Conservation (phyloP, 331 rosid genomes). For the Dryas integrifolia region DNA sequence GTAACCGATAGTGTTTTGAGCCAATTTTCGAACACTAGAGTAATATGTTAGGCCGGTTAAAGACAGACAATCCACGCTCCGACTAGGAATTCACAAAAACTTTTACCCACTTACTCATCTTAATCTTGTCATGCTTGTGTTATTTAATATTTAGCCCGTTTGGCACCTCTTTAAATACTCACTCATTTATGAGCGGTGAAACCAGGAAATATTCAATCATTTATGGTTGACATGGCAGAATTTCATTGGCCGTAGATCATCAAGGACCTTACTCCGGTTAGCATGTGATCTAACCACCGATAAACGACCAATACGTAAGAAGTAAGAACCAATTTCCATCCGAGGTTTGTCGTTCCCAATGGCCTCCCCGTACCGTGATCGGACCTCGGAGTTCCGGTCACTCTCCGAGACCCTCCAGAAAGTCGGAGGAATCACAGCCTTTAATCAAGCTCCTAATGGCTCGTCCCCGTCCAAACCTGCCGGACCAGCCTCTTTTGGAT, state of each 20-base stretch:
- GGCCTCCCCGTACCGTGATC: conserved; percentile 72
- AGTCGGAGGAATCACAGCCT: conserved; percentile 43
- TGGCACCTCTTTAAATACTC: too few relatives aligned
- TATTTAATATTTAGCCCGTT: too few relatives aligned
- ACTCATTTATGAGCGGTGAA: too few relatives aligned
- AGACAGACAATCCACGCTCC: too few relatives aligned
- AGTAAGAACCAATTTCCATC: background rate
- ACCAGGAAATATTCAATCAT: background rate
- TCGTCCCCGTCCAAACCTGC: conserved; percentile 35
- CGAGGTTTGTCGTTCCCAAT: conserved; percentile 18
- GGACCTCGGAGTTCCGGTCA: conserved; percentile 79
- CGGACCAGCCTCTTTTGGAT: conserved; percentile 35
- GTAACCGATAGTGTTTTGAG: too few relatives aligned
- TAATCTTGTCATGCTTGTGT: too few relatives aligned
- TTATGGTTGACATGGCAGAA: background rate
- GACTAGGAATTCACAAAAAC: too few relatives aligned
- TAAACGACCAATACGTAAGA: background rate
- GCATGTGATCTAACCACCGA: background rate
- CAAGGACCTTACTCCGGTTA: background rate
- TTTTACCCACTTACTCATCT: too few relatives aligned
- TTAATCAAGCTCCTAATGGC: conserved; percentile 31
- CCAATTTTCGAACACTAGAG: too few relatives aligned
- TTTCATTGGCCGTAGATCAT: too few relatives aligned
- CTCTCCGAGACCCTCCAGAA: conserved; percentile 62
- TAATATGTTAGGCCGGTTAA: too few relatives aligned